Evolutionary conservation across 2,329 filamentous ascomycete genomes (phyloP).

Genomic region (Aspergillus sp.): DNA sequence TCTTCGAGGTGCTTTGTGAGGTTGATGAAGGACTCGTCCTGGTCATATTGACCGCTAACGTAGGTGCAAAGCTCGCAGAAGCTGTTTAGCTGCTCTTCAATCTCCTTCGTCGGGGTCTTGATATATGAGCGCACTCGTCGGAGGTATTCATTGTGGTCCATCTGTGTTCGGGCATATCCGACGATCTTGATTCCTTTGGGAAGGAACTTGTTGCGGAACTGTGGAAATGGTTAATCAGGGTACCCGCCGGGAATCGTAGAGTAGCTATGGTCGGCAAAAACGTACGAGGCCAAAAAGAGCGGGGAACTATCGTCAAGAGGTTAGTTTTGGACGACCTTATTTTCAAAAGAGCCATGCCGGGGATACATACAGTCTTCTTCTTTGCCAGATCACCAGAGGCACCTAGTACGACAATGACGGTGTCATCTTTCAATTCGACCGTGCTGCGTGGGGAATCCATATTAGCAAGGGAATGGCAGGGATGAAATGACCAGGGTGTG

Average conservation of each 20-base stretch:
- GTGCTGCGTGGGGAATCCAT: slow-evolving; percentile 61
- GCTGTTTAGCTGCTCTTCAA: slow-evolving; percentile 90
- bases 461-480: slow-evolving; percentile 32
- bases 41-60: slow-evolving; percentile 95
- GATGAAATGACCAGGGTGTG: slow-evolving; percentile 8
- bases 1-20: slow-evolving; percentile 85
- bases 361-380: slow-evolving; percentile 88
- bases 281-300: slow-evolving; percentile 96
- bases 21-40: slow-evolving; percentile 88
- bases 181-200: slow-evolving; percentile 94
- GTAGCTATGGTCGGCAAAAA: slow-evolving; percentile 30
- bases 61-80: slow-evolving; percentile 91
- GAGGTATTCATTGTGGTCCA: slow-evolving; percentile 96
- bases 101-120: slow-evolving; percentile 97
- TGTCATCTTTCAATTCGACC: slow-evolving; percentile 98
- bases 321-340: slow-evolving; percentile 26
- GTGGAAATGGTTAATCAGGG: slow-evolving; percentile 26
- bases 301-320: slow-evolving; percentile 69
- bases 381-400: slow-evolving; percentile 97
- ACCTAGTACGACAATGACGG: slow-evolving; percentile 92
- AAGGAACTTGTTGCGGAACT: slow-evolving; percentile 99
- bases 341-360: slow-evolving; percentile 6
- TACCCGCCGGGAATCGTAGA: neutral
- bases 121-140: slow-evolving; percentile 96
- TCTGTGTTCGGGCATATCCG: slow-evolving; percentile 98